phyloP scores from a whole-genome alignment of 805 yeast genomes.

The Metschnikowia reukaufii region DNA sequence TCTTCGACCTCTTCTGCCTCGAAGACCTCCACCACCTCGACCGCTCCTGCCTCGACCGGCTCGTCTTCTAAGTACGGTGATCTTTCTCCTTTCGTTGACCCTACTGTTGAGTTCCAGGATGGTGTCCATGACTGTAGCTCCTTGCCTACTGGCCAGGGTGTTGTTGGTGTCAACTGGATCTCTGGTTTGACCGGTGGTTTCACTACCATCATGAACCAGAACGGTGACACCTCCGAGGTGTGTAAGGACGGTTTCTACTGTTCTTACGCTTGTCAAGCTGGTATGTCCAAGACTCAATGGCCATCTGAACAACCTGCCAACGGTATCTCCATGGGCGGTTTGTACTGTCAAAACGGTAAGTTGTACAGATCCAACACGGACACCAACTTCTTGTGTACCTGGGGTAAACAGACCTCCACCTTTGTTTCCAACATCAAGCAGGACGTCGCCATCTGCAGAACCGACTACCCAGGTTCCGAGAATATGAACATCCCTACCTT shows the following conservation, averaged over 20 bases:
- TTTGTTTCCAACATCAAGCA: constrained; percentile 52
- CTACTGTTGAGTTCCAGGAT: constrained; percentile 19
- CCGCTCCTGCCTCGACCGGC: constrained; percentile 7
- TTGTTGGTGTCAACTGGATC: constrained; percentile 22
- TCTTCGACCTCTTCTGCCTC: constrained; percentile 6
- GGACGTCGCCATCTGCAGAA: constrained; percentile 67
- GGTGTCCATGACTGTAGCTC: constrained; percentile 24
- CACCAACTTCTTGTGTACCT: constrained; percentile 57
- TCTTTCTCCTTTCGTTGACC: constrained; percentile 19
- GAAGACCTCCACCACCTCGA: constrained; percentile 1
- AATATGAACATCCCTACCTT: constrained; percentile 75
- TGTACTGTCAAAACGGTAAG: constrained; percentile 59
- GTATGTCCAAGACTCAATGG: constrained; percentile 83
- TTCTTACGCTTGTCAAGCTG: constrained; percentile 76
- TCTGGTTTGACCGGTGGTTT: constrained; percentile 41
- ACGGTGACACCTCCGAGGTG: constrained; percentile 46
- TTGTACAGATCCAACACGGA: constrained; percentile 59
- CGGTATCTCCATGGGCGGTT: constrained; percentile 75
- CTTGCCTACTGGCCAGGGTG: constrained; percentile 25
- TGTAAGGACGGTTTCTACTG: constrained; percentile 71
- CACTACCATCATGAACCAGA: constrained; percentile 46
- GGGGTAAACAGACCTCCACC: constrained; percentile 58
- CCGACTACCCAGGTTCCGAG: constrained; percentile 82
- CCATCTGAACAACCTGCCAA: constrained; percentile 63
- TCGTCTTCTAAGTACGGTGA: constrained; percentile 16